A percentile compares a stretch with the other conserved stretches of the same genome.
phyloP scores from a whole-genome alignment of 2,329 filamentous ascomycete species.

The Aspergillus sp. region DNA sequence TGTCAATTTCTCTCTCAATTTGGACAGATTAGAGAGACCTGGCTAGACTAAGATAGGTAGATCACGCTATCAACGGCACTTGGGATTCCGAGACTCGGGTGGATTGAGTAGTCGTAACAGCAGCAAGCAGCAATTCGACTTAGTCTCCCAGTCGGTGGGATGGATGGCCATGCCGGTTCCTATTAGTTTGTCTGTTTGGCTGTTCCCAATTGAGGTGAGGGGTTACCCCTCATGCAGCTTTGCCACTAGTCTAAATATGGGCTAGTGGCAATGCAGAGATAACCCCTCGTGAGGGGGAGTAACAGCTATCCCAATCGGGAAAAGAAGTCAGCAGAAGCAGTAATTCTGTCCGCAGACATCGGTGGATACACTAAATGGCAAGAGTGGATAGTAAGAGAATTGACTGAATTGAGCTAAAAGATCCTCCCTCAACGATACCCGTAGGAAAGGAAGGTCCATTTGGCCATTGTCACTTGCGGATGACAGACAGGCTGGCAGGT shows the following conservation, averaged over 20 bases:
- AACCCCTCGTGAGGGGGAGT: constrained; percentile 22
- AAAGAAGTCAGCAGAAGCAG: neutral
- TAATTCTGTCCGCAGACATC: constrained; percentile 4
- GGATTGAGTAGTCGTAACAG: neutral
- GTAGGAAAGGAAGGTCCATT: neutral
- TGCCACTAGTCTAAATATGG: neutral
- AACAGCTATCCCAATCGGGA: constrained; percentile 6
- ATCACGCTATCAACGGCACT: neutral
- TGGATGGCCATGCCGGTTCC: neutral
- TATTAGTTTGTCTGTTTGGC: neutral
- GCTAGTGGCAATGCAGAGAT: neutral
- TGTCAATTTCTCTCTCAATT: too few species aligned
- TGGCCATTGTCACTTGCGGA: neutral
- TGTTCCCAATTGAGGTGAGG: neutral
- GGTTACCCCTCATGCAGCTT: neutral
- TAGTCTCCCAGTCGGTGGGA: too few species aligned
- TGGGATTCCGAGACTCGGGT: neutral
- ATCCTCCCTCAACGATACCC: neutral
- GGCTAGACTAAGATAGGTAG: neutral
- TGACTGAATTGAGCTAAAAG: constrained; percentile 1
- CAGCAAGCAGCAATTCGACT: neutral
- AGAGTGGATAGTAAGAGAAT: too few species aligned
- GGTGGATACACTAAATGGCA: too few species aligned
- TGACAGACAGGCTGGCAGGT: neutral
- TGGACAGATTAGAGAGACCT: neutral